These are phyloP conservation scores for Golubevia pallescens DNA, from an alignment of 1,284 basidiomycete genomes.

Conservation along the genomic window DNA sequence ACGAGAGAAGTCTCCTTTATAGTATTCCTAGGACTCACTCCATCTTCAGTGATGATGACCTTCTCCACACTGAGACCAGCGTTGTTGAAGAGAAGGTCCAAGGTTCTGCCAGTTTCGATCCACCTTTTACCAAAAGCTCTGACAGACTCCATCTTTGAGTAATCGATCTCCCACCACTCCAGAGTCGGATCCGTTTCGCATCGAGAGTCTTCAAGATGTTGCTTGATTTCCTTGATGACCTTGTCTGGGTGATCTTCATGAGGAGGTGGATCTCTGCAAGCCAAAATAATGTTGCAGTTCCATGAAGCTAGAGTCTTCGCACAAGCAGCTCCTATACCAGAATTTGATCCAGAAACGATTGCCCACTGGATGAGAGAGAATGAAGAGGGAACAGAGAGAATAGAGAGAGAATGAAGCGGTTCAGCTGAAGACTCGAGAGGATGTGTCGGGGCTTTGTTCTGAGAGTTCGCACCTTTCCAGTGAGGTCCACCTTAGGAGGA, in stretches of 20 bases:
- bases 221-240: conserved; percentile 20
- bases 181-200: conserved; percentile 2
- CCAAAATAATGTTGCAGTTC: conserved; percentile 38
- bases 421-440: too few species aligned
- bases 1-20: too few species aligned
- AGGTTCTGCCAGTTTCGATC: conserved; percentile 16
- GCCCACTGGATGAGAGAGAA: too few species aligned
- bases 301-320: conserved; percentile 30
- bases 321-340: conserved; percentile 41
- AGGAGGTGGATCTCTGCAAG: conserved; percentile 32
- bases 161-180: conserved; percentile 50
- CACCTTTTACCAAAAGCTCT: conserved; percentile 25
- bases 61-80: conserved; percentile 23
- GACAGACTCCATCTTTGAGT: conserved; percentile 25
- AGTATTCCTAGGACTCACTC: conserved; percentile 32
- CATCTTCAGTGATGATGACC: conserved; percentile 31
- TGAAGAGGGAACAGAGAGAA: too few species aligned
- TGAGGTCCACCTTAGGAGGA: too few species aligned
- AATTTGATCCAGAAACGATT: conserved; percentile 38
- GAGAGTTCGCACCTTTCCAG: too few species aligned
- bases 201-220: neutral
- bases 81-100: conserved; percentile 40
- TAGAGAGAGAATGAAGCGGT: too few species aligned
- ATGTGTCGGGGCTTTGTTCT: too few species aligned
- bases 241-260: conserved; percentile 43